phyloP scores from a whole-genome alignment of 73 alveolate species.

The Strombidium stylifer region DNA sequence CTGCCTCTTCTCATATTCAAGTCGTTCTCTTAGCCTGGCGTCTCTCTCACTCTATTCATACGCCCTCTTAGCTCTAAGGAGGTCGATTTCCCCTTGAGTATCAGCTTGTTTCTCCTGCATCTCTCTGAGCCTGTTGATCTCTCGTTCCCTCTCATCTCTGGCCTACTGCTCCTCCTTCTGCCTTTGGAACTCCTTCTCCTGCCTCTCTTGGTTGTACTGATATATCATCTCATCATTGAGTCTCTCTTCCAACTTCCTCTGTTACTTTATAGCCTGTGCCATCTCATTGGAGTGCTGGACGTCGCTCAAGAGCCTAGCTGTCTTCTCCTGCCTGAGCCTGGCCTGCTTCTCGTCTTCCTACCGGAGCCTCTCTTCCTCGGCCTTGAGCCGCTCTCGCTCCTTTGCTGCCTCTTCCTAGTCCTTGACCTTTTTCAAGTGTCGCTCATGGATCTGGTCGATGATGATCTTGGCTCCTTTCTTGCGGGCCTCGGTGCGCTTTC shows the following conservation, averaged over 20 bases:
- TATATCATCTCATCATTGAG: constrained; percentile 72
- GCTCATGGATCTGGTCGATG: constrained; percentile 80
- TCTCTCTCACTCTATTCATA: constrained; percentile 78
- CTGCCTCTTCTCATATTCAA: constrained; percentile 66
- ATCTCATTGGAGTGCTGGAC: constrained; percentile 76
- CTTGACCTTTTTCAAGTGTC: constrained; percentile 73
- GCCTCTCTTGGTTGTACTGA: constrained; percentile 71
- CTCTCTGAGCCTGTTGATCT: constrained; percentile 82
- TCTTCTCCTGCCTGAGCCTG: constrained; percentile 44
- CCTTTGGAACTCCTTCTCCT: constrained; percentile 75
- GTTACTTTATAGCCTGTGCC: constrained; percentile 59
- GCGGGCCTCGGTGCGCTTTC: constrained; percentile 65
- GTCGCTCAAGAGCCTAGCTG: constrained; percentile 64
- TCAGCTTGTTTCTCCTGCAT: constrained; percentile 80
- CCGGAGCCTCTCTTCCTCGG: constrained; percentile 56
- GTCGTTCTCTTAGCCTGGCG: constrained; percentile 79
- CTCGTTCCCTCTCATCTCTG: constrained; percentile 83
- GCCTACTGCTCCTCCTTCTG: constrained; percentile 41
- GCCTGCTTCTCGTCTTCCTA: constrained; percentile 14
- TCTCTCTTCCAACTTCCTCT: constrained; percentile 61
- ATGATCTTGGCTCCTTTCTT: constrained; percentile 76
- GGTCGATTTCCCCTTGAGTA: constrained; percentile 80
- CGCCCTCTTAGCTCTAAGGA: constrained; percentile 89
- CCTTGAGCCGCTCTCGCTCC: constrained; percentile 74
- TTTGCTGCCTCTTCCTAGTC: constrained; percentile 69